A percentile compares a stretch with the other conserved stretches of the same genome.
These are phyloP conservation scores for Fusarium sterilihyphosum DNA, from an alignment of 2,329 filamentous ascomycete genomes.

Conservation along the genomic window DNA sequence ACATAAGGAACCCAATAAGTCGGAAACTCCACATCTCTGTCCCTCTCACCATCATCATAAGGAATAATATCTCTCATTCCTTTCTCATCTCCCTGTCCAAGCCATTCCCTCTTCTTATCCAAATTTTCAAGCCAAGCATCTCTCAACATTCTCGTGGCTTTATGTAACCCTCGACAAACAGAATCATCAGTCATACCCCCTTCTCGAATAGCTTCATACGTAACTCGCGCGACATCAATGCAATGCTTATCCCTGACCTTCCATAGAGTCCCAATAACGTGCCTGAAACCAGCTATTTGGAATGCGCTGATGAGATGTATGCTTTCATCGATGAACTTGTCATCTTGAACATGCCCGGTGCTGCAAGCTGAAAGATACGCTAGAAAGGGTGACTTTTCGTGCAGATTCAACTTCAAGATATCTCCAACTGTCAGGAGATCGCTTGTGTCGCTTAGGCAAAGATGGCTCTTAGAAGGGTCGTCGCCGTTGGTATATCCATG, in stretches of 20 bases:
- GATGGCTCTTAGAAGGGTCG: neutral
- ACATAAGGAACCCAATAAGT: constrained; percentile 1
- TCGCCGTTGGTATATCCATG: neutral
- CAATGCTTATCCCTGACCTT: neutral
- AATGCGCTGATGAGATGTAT: constrained; percentile 7
- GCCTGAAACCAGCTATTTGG: neutral
- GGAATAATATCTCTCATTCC: neutral
- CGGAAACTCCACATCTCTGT: too few species aligned
- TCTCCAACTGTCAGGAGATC: neutral
- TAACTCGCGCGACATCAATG: neutral
- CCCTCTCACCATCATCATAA: neutral
- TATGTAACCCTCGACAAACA: neutral
- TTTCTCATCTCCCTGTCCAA: neutral
- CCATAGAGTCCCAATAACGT: constrained; percentile 1
- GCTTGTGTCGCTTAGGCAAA: fast-evolving
- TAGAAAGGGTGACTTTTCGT: neutral
- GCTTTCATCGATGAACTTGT: neutral
- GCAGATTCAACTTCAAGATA: neutral
- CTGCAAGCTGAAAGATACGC: neutral
- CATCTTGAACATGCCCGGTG: neutral
- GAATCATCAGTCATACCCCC: neutral
- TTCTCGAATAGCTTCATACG: neutral
- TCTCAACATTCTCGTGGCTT: neutral
- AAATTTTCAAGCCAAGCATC: neutral
- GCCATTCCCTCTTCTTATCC: neutral